phyloP scores from a whole-genome alignment of 164 flowering plant genomes.

The Tetracentron sinense region DNA sequence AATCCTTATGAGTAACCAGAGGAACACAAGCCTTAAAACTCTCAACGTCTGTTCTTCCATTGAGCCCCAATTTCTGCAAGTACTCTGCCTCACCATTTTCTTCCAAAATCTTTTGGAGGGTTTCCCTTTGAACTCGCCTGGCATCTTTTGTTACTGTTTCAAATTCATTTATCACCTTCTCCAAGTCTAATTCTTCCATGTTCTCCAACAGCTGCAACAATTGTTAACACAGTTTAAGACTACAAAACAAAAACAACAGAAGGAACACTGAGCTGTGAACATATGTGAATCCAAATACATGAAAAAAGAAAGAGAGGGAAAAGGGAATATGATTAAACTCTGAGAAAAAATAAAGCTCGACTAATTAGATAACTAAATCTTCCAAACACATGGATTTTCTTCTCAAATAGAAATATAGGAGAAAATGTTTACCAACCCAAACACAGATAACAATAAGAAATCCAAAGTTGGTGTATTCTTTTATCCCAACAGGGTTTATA shows the following conservation, averaged over 20 bases:
- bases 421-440: no score
- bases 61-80: slow-evolving; percentile 53
- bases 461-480: no score
- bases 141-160: slow-evolving; percentile 68
- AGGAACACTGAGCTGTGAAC: neutral
- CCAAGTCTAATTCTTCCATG: slow-evolving; percentile 36
- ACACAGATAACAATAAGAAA: no score
- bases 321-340: no score
- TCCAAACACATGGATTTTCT: no score
- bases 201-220: slow-evolving; percentile 26
- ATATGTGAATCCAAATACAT: no score
- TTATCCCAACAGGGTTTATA: no score
- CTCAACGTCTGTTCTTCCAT: slow-evolving; percentile 74
- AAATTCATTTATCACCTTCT: slow-evolving; percentile 63
- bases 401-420: no score
- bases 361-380: no score
- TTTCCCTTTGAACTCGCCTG: slow-evolving; percentile 60
- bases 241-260: neutral
- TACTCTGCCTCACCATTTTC: slow-evolving; percentile 70
- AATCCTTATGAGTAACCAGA: slow-evolving; percentile 56
- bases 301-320: no score
- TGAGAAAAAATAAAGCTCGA: no score
- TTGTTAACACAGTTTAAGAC: neutral
- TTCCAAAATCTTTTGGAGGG: slow-evolving; percentile 63
- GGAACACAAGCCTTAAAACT: slow-evolving; percentile 73